Base-by-base conservation (phyloP, 1,139 yeast species). In the Scheffersomyces segobiensis region DNA sequence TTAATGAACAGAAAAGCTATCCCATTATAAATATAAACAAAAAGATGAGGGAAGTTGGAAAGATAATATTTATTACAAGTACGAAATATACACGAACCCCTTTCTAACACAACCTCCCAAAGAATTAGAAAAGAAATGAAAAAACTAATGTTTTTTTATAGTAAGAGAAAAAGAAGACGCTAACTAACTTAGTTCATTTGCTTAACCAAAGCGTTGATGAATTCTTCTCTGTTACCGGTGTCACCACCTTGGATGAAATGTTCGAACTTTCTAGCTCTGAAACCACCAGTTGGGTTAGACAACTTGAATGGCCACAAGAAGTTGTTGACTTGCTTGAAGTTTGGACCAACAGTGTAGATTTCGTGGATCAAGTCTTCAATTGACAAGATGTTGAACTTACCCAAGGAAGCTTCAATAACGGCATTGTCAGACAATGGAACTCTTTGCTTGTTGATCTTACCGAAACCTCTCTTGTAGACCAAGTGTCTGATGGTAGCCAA, bases 171-270 rank as follows among this genome's bases (percentile, higher is more conserved):
- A 47, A 53, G 58, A 49, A 58, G 57, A 57, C 63, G 58, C 56
- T 53, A 56, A 57, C 55, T 57, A 59, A 68, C 76, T 82, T 89
- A 90, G 93, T 89, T 90, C 96, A 91, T 91, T 81, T 96, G 92
- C 88, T 93, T 93, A 80, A 95, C 93, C 83, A 96, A 91, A 81
- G 91, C 90, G 89, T 95, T 95, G 85, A 95, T 95, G 92, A 87
- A 89, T 78, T 93, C 91, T 86, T 95, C 99, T 85, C 98, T 93
- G 97, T 95, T 93, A 88, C 99, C 99, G 81, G 93, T 87, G 85
- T 97, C 91, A 88, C 99, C 99, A 87, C 99, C 98, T 87, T 93
- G 98, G 87, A 95, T 91, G 81, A 91, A 95, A 87, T 95, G 99
- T 87, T 89, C 89, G 97, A 95, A 95, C 89, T 95, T 95, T 90